Evolutionary conservation across 306 rosid species (phyloP), one percentile per base, ranked within the genome.

Genomic region (Cicer arietinum): DNA sequence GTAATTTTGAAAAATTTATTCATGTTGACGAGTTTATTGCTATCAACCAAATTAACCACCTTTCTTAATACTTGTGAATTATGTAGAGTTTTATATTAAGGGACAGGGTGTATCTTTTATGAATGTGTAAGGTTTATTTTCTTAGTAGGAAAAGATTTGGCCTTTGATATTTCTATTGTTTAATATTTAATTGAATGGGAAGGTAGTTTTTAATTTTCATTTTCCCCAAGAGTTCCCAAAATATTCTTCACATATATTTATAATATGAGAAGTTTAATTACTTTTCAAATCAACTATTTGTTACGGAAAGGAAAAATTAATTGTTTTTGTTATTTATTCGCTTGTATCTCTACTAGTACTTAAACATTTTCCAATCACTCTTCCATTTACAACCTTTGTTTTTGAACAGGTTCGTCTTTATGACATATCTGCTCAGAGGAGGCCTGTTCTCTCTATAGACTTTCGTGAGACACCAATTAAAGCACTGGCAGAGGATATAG

Each of bases 371-470:
- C 43, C 13, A 20, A n/a, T 58, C 41, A 22, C 62, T 74, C 14
- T 40, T 51, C 22, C 22, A 25, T 43, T 73, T 48, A 35, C 43
- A 35, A 22, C 39, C 8, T 30, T 52, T 52, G 63, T 67, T 67
- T 80, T 40, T 35, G 54, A 48, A 60, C 87, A 94, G 99, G 89
- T 94, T 75, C 93, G 96, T 67, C 84, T 94, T 18, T 94, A 89
- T 50, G 99, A 94, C 77, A 92, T 90, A 56, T 88, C 96, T 80
- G 89, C 99, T 78, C 99, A 92, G 83, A 84, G 96, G 66, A 92
- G 99, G 75, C 96, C 96, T 71, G 96, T 90, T 81, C 71, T 92
- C 76, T 85, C 96, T 22, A 80, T 92, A 79, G 81, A 90, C 85
- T 92, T 90, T 53, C 82, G 86, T 61, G 99, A 92, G 86, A 88